Base-by-base conservation (phyloP, 768 basidiomycete species). In the Thelephora aurantiotincta region DNA sequence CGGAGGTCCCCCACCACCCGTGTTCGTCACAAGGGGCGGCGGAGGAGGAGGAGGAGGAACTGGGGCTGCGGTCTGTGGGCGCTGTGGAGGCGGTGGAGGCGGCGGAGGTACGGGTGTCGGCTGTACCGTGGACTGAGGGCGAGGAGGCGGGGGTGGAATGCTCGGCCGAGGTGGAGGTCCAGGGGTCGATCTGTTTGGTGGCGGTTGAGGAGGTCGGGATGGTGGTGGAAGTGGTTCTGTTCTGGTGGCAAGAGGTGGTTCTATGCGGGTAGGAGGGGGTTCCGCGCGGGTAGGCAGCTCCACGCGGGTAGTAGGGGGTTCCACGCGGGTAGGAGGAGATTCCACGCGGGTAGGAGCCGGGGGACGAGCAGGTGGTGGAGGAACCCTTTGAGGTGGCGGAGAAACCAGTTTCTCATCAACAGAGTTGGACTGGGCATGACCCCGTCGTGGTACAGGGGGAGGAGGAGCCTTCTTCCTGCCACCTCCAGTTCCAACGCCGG, bases 341-440 rank as follows among this genome's bases (percentile, higher is more conserved):
- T 58, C 5, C 52, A 36, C 12, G 62, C 52, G 0, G 63, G 49
- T 7, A 55, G 61, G 54, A 3, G 63, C 53, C 5, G 63, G 58
- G 1, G 64, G 60, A 1, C 64, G 56, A 18, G 66, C 57, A 11
- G 62, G 52, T 0, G 64, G 59, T 2, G 16, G 63, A 52, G 65
- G 64, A 1, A 64, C 69, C 13, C 75, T 65, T 5, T 74, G 66
- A 11, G 73, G 71, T 0, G 76, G 75, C 3, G 80, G 73, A 1
- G 80, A 71, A 1, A 68, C 68, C 22, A 52, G 48, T 54, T 52
- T 33, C 11, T 33, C 44, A 18, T 56, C 51, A n/a, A 48, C 43
- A 0, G 46, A 50, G 53, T 58, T 54, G 54, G 57, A 56, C 48
- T 59, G 58, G 20, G 46, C 52, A 47, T 60, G 54, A 2, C 44